These are phyloP conservation scores for Fusarium ramigenum DNA, from an alignment of 2,329 filamentous ascomycete species.

Conservation along the genomic window DNA sequence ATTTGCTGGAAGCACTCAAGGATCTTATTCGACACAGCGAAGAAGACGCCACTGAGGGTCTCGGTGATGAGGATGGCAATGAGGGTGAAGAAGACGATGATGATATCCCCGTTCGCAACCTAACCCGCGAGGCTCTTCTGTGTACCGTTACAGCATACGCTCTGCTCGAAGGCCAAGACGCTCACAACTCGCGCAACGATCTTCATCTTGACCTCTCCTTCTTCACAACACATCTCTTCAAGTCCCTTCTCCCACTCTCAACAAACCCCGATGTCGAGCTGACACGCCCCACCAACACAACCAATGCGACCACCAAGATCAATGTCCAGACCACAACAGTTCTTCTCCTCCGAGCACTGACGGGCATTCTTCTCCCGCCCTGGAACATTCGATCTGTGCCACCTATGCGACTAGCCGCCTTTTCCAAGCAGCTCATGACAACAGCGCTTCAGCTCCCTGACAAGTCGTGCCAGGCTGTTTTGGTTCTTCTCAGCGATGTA, in stretches of 20 bases:
- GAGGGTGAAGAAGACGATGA: conserved; percentile 59
- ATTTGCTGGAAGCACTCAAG: conserved; percentile 91
- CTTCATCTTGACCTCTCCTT: conserved; percentile 92
- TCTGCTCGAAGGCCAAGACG: conserved; percentile 94
- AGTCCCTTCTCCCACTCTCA: conserved; percentile 79
- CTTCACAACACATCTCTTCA: conserved; percentile 95
- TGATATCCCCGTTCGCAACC: conserved; percentile 67
- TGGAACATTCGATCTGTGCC: conserved; percentile 79
- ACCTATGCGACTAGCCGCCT: conserved; percentile 86
- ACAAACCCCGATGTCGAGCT: conserved; percentile 88
- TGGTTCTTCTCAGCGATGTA: conserved; percentile 81
- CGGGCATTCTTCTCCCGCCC: conserved; percentile 80
- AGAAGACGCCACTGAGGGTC: conserved; percentile 59
- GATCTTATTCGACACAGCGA: conserved; percentile 86
- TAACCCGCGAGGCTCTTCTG: conserved; percentile 86
- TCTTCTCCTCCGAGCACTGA: conserved; percentile 86
- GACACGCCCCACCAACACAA: conserved; percentile 57
- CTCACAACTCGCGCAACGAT: conserved; percentile 80
- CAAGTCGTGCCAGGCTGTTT: conserved; percentile 83
- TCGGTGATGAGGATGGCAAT: conserved; percentile 55
- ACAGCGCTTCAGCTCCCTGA: conserved; percentile 87
- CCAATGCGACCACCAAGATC: conserved; percentile 69
- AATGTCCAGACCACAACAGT: conserved; percentile 96
- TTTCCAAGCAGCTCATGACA: conserved; percentile 89
- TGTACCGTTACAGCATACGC: conserved; percentile 97